A percentile compares a stretch with the other conserved stretches of the same genome.
Conservation (phyloP, 2,329 filamentous ascomycete genomes). For the Colletotrichum chrysophilum region DNA sequence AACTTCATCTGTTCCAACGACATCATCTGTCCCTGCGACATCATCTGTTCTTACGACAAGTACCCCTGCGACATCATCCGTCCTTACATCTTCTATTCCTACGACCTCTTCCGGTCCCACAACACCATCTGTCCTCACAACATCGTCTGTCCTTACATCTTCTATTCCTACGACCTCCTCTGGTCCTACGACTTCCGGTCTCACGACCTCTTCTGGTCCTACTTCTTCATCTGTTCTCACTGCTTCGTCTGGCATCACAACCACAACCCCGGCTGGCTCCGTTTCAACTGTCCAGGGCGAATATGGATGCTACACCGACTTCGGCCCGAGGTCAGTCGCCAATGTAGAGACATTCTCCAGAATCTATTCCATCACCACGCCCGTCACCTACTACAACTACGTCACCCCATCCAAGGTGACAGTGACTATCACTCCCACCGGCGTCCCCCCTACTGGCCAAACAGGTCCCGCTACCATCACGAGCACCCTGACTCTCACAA, state of each 20-base stretch:
- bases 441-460: neutral
- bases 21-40: neutral
- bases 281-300: neutral
- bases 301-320: slow-evolving; percentile 17
- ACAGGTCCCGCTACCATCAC: neutral
- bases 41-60: neutral
- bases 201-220: neutral
- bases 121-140: too few relatives aligned
- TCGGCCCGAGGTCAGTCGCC: neutral
- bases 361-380: slow-evolving; percentile 5
- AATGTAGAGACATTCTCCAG: neutral
- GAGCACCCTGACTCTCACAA: neutral
- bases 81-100: neutral
- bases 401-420: neutral
- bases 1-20: neutral
- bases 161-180: too few relatives aligned
- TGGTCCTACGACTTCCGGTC: neutral
- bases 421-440: neutral
- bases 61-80: neutral
- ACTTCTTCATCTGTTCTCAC: neutral
- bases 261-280: neutral
- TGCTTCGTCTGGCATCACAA: neutral
- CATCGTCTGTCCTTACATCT: too few relatives aligned
- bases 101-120: neutral
- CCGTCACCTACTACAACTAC: slow-evolving; percentile 4